Evolutionary conservation across 2,329 filamentous ascomycete genomes (phyloP), one percentile per base, ranked within the genome.

Genomic region (Dendryphion nanum): DNA sequence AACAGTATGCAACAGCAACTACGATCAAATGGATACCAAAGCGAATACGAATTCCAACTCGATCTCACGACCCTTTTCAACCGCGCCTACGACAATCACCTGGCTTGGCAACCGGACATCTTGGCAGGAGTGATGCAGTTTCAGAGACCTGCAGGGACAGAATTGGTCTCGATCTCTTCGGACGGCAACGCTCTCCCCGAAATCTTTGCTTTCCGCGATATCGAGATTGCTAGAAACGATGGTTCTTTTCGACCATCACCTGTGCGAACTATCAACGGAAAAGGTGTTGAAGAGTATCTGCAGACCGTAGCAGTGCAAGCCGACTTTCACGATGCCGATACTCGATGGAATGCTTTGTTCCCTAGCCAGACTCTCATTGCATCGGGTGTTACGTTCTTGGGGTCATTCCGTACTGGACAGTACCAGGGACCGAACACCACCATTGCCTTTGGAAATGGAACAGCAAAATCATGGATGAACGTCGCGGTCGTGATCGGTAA

Each of bases 41-140:
- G 50, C 16, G 68, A 71, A 34, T 71, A 69, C 35, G 66, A 68
- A 3, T 67, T 70, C 19, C 66, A 71, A 42, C 36, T 57, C 32
- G 55, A 61, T 19, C 48, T 71, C 35, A 55, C 52, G 38, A 49
- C 46, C 14, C 49, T 69, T 0, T 57, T 69, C 35, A 52, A 50
- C 14, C 50, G 53, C 10, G 67, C 62, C 3, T 65, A 70, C 39
- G 67, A 71, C 44, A 66, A 66, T n/a, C 67, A 71, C 45, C 59
- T 69, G 14, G 46, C 47, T 5, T 69, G 60, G 44, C 50, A 58
- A 12, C 56, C 64, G 0, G 64, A 67, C 34, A 66, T 69, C 29
- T 47, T 63, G 15, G 57, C 59, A 10, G 55, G 51, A 1, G 59
- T 61, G 5, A 67, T 69, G 50, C 54, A 57, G n/a, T 67, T 68